Evolutionary conservation across 352 stramenopile species (phyloP).

Genomic region (Blastocystis sp.): DNA sequence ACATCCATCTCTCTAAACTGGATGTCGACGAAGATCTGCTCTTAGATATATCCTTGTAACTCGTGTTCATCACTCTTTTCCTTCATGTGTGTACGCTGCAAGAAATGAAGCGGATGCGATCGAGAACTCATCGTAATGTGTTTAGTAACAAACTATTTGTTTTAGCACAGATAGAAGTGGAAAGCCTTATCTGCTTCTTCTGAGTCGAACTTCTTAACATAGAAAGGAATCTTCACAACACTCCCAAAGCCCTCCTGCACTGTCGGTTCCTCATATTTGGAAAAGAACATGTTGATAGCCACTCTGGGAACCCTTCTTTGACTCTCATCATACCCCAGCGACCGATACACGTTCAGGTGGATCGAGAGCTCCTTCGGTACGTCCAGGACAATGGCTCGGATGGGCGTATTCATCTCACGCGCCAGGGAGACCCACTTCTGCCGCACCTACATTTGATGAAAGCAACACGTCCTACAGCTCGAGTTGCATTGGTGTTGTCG

Average conservation of each 20-base stretch:
- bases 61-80: neutral
- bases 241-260: slow-evolving; percentile 73
- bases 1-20: slow-evolving; percentile 90
- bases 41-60: slow-evolving; percentile 45
- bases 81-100: neutral
- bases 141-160: neutral
- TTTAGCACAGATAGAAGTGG: neutral
- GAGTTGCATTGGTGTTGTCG: slow-evolving; percentile 74
- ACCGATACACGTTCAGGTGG: slow-evolving; percentile 78
- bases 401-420: slow-evolving; percentile 69
- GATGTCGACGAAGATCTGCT: slow-evolving; percentile 94
- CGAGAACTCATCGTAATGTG: neutral
- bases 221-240: slow-evolving; percentile 73
- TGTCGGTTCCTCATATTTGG: slow-evolving; percentile 71
- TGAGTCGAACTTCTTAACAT: neutral
- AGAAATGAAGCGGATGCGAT: neutral
- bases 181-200: slow-evolving; percentile 22
- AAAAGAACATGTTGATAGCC: slow-evolving; percentile 80
- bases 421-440: slow-evolving; percentile 75
- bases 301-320: slow-evolving; percentile 72
- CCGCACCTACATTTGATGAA: slow-evolving; percentile 65
- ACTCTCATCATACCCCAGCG: slow-evolving; percentile 64
- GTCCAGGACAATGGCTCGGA: slow-evolving; percentile 76
- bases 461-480: neutral
- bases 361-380: slow-evolving; percentile 74